A percentile compares a stretch with the other conserved stretches of the same genome.
These are phyloP conservation scores for Pythium phragmitis DNA, from an alignment of 352 stramenopile genomes.

Conservation along the genomic window DNA sequence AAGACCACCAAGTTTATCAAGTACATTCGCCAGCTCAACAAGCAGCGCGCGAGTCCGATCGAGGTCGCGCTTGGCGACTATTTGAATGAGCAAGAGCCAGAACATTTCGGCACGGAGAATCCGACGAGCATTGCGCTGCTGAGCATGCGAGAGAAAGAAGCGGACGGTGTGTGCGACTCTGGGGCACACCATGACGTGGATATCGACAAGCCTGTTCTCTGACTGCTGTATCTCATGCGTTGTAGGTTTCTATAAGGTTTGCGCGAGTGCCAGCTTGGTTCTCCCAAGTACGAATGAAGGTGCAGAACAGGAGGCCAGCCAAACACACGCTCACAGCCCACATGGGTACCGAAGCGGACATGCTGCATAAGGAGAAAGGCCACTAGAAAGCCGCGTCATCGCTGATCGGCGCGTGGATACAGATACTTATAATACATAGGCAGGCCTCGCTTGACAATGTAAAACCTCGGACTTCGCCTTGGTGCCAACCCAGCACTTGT, in stretches of 20 bases:
- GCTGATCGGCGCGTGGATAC: too few species aligned
- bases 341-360: background rate
- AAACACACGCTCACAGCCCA: too few species aligned
- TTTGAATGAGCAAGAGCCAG: conserved; percentile 13
- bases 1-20: conserved; percentile 35
- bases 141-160: conserved; percentile 37
- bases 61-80: conserved; percentile 32
- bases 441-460: too few species aligned
- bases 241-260: conserved; percentile 16
- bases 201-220: too few species aligned
- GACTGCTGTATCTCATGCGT: background rate
- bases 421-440: too few species aligned
- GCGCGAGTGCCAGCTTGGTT: conserved; percentile 1
- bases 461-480: too few species aligned
- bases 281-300: background rate
- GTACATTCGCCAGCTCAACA: conserved; percentile 31
- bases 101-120: conserved; percentile 25
- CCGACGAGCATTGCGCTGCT: conserved; percentile 33
- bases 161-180: conserved; percentile 26
- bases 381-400: too few species aligned
- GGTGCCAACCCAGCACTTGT: too few species aligned
- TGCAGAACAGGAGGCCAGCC: background rate
- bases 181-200: background rate
- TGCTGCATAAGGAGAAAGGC: background rate
- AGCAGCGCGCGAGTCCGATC: conserved; percentile 15